Evolutionary conservation across 192 early-diverging fungal species (phyloP), one percentile per base, ranked within the genome.

Genomic region (Linnemannia elongata): DNA sequence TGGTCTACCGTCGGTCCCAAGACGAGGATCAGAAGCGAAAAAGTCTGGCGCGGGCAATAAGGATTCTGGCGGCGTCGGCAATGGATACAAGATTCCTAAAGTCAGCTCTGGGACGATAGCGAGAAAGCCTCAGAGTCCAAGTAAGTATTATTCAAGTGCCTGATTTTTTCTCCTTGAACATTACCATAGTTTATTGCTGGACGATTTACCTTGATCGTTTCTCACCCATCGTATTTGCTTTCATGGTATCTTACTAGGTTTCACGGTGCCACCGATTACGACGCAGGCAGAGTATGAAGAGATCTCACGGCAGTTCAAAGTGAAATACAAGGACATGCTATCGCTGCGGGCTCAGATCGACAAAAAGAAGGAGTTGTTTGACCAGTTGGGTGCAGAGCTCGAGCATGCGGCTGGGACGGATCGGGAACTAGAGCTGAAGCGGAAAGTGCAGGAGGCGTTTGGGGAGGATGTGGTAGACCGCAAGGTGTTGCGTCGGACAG

Each of bases 31-130:
- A 36, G 85, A 87, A 30, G 60, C 73, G 4, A 87, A 81, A 71
- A 87, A 85, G 78, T 13, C 76, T 24, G 57, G 71, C 17, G 57
- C 73, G 10, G 22, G 70, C 22, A 81, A 33, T 47, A 81, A 75
- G 36, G 79, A 77, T 15, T 74, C 79, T 27, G 75, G 84, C 13
- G 84, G 79, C 22, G 75, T 77, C n/a, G 76, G 76, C 15, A 81
- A 76, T 49, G 79, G 78, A 44, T 87, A 87, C 78, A 87, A 81
- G 54, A 87, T 87, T 45, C 85, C 85, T 6, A 87, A 87, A 47
- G 79, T 81, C 41, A 73, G 80, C 71, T 80, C 78, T 35, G 84
- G 75, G 18, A 38, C 70, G 45, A 15, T 81, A 71, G 39, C 75
- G 60, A 71, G 76, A 73, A 81, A 81, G 78, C 72, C 85, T 30